phyloP scores from a whole-genome alignment of 139 green algal genomes.

The Coccomyxa sp. region DNA sequence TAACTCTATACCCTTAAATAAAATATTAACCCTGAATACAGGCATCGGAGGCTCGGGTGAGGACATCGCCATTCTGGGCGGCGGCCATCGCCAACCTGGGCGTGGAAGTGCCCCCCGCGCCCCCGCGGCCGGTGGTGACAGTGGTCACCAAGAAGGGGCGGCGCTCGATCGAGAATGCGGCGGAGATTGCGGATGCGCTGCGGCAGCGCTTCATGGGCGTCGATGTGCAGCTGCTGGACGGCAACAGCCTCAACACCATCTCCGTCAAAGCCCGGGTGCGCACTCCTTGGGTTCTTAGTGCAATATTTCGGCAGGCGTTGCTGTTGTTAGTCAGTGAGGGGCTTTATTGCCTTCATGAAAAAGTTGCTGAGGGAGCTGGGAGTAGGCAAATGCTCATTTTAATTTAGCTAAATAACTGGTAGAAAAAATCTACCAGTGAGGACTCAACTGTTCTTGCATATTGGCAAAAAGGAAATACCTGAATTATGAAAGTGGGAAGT shows the following conservation, averaged over 20 bases:
- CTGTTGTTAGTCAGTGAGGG: too few species aligned
- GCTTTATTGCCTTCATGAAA: too few species aligned
- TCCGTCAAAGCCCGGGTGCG: neutral
- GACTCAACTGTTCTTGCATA: neutral
- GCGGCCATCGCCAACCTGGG: neutral
- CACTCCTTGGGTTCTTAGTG: too few species aligned
- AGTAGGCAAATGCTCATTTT: too few species aligned
- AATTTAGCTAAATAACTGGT: too few species aligned
- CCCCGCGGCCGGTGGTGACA: neutral
- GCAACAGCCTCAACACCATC: neutral
- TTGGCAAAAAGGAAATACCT: neutral
- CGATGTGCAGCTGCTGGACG: neutral
- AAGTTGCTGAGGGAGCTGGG: too few species aligned
- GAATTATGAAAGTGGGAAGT: constrained; percentile 28
- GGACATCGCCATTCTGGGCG: neutral
- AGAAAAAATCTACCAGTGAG: too few species aligned
- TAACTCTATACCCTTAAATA: too few species aligned
- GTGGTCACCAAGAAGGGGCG: neutral
- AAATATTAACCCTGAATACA: neutral
- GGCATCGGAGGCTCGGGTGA: neutral
- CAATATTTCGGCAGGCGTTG: too few species aligned
- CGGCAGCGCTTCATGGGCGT: neutral
- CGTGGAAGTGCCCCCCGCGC: neutral
- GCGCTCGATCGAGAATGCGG: neutral
- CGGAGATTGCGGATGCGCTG: neutral